Evolutionary conservation across 306 rosid genomes (phyloP).

Genomic region (Calophaca sinica): DNA sequence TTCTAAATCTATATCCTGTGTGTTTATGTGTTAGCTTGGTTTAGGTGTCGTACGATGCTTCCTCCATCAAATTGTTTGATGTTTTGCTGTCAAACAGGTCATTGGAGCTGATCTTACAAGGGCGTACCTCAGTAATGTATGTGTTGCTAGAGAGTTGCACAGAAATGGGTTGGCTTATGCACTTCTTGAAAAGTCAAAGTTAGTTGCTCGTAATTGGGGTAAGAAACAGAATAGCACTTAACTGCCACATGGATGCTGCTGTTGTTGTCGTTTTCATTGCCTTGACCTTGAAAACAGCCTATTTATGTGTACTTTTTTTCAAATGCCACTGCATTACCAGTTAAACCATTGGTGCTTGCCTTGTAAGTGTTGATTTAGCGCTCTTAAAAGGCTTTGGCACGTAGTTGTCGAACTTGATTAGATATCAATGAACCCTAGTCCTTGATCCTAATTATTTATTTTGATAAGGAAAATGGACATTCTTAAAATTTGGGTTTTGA

Average conservation of each 20-base stretch:
- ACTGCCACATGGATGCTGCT: neutral
- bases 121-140: constrained; percentile 94
- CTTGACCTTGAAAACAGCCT: constrained; percentile 4
- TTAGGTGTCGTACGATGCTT: constrained; percentile 3
- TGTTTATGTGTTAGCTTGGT: constrained; percentile 3
- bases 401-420: constrained; percentile 17
- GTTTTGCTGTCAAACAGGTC: constrained; percentile 56
- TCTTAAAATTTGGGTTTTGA: too few species aligned
- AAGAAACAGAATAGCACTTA: constrained; percentile 38
- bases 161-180: constrained; percentile 85
- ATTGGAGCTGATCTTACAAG: constrained; percentile 76
- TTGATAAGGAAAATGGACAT: neutral
- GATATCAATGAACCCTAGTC: constrained; percentile 10
- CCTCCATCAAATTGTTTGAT: constrained; percentile 29
- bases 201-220: constrained; percentile 92
- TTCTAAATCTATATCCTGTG: constrained; percentile 1
- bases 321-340: neutral
- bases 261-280: neutral
- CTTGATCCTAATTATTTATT: constrained; percentile 3
- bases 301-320: neutral
- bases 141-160: constrained; percentile 85
- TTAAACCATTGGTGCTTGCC: constrained; percentile 2
- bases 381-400: constrained; percentile 1
- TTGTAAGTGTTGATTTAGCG: constrained; percentile 8
- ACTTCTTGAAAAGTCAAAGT: constrained; percentile 75